Percentiles rank a stretch among this genome's conserved stretches.
These are phyloP conservation scores for Pseudogymnoascus sp. DNA, from an alignment of 2,329 filamentous ascomycete genomes.

Conservation along the genomic window DNA sequence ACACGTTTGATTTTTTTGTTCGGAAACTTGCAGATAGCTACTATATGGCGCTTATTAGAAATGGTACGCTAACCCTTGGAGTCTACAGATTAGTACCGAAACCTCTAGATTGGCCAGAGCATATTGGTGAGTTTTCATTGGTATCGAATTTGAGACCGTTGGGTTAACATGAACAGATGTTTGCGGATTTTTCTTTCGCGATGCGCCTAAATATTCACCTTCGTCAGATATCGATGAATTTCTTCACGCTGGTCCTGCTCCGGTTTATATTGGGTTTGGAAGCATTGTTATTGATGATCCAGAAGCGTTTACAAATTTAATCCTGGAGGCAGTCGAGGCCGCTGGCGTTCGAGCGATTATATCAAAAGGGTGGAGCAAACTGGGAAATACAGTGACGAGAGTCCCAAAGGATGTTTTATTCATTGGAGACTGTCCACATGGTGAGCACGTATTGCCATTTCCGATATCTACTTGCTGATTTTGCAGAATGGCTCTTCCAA, in stretches of 20 bases:
- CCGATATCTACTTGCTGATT: not conserved
- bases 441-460: not conserved
- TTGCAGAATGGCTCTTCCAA: slow-evolving; percentile 29
- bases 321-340: slow-evolving; percentile 28
- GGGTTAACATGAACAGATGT: slow-evolving; percentile 35
- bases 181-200: slow-evolving; percentile 68
- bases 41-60: slow-evolving; percentile 54
- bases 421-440: slow-evolving; percentile 30
- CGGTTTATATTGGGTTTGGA: slow-evolving; percentile 20
- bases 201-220: slow-evolving; percentile 41
- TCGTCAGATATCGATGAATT: slow-evolving; percentile 15
- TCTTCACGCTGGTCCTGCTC: slow-evolving; percentile 14
- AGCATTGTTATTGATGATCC: slow-evolving; percentile 27
- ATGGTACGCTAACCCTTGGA: slow-evolving; percentile 33
- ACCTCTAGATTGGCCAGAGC: slow-evolving; percentile 53
- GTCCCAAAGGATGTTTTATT: slow-evolving; percentile 27
- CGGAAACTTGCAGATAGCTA: slow-evolving; percentile 46
- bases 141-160: not conserved
- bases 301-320: slow-evolving; percentile 26
- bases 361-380: slow-evolving; percentile 30
- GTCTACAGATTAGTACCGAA: slow-evolving; percentile 44
- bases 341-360: slow-evolving; percentile 30
- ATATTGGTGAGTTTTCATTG: slow-evolving; percentile 38
- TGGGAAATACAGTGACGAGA: slow-evolving; percentile 22
- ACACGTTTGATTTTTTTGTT: not conserved